Percentiles rank a stretch among this genome's conserved stretches.
Conservation (phyloP, 2,329 filamentous ascomycete genomes). For the Trichoderma atrobrunneum region DNA sequence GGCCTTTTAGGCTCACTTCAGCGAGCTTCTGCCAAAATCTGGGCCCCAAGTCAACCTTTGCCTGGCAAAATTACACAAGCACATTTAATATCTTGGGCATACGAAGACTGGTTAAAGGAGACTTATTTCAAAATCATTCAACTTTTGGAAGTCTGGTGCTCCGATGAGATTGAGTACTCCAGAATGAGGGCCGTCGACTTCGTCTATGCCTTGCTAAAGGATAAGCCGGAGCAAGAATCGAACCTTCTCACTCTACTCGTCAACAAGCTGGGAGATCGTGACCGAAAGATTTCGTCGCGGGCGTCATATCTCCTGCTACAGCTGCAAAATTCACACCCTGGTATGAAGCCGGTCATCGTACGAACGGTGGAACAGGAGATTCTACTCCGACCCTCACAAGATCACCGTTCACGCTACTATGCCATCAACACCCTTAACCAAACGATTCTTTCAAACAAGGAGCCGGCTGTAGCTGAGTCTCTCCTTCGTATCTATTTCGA, state of each 20-base stretch:
- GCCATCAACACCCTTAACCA: slow-evolving; percentile 96
- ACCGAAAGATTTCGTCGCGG: slow-evolving; percentile 91
- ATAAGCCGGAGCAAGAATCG: slow-evolving; percentile 96
- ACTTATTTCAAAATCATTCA: slow-evolving; percentile 92
- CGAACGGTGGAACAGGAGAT: slow-evolving; percentile 83
- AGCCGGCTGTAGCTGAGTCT: slow-evolving; percentile 75
- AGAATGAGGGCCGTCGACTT: slow-evolving; percentile 85
- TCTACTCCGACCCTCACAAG: slow-evolving; percentile 83
- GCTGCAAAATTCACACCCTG: slow-evolving; percentile 80
- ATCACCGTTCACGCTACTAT: slow-evolving; percentile 87
- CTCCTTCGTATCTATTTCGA: slow-evolving; percentile 90
- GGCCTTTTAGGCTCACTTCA: slow-evolving; percentile 70
- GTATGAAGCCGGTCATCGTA: slow-evolving; percentile 90
- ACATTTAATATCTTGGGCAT: slow-evolving; percentile 85
- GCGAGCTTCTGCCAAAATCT: slow-evolving; percentile 53
- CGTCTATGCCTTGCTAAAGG: slow-evolving; percentile 84
- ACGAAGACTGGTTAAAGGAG: slow-evolving; percentile 92
- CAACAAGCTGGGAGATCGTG: slow-evolving; percentile 93
- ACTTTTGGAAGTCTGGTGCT: slow-evolving; percentile 87
- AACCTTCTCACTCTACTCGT: slow-evolving; percentile 88
- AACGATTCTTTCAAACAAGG: slow-evolving; percentile 82
- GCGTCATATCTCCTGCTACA: slow-evolving; percentile 93
- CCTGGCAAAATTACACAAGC: slow-evolving; percentile 70
- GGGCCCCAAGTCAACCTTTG: slow-evolving; percentile 67
- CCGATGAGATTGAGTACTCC: slow-evolving; percentile 92